Evolutionary conservation across 2,329 filamentous ascomycete species (phyloP).

Genomic region (Microsporum ferrugineum): DNA sequence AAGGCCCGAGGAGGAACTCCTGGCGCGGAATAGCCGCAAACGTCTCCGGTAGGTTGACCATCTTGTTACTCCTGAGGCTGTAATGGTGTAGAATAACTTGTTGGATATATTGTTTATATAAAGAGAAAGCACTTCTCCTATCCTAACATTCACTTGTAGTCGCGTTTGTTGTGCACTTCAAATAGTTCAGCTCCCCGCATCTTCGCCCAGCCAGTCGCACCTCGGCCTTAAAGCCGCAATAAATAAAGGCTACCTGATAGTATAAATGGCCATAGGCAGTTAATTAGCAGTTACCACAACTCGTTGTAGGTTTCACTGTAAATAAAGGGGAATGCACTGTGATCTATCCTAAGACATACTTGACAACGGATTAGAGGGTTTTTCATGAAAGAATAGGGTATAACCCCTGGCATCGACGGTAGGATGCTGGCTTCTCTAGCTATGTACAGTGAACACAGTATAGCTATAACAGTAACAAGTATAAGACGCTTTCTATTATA

Average conservation of each 20-base stretch:
- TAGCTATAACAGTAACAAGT: not conserved
- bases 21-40: constrained; percentile 54
- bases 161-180: not conserved
- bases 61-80: constrained; percentile 1
- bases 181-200: not conserved
- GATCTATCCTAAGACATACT: not conserved
- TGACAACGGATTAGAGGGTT: not conserved
- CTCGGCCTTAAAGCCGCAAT: not conserved
- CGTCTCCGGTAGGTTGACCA: constrained; percentile 43
- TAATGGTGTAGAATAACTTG: not conserved
- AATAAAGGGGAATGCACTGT: not conserved
- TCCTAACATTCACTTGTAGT: not conserved
- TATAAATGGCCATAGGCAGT: not conserved
- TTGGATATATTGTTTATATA: not conserved
- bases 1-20: constrained; percentile 54
- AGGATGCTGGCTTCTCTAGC: not conserved
- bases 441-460: not conserved
- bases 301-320: no score
- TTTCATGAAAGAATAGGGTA: not conserved
- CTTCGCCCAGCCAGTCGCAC: not conserved
- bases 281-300: not conserved
- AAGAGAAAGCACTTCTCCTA: not conserved
- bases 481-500: not conserved
- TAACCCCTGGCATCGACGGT: not conserved
- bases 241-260: not conserved